These are phyloP conservation scores for Fraxinus cuspidata DNA, from an alignment of 257 asterid genomes.

Conservation along the genomic window DNA sequence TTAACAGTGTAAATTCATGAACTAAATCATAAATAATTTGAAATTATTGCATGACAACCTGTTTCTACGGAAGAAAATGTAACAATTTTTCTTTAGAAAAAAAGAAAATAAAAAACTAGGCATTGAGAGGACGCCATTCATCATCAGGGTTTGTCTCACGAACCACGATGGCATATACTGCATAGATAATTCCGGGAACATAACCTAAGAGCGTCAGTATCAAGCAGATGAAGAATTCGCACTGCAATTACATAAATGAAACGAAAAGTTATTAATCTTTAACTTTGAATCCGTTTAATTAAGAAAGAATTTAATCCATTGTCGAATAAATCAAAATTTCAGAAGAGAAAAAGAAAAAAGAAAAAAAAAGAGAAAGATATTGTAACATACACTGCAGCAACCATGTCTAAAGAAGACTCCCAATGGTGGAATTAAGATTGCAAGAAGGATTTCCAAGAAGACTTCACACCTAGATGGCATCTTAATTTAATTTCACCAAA, in stretches of 20 bases:
- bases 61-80: not conserved
- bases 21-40: not conserved
- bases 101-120: constrained; percentile 15
- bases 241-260: constrained; percentile 36
- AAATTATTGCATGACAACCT: not conserved
- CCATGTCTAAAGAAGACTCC: constrained; percentile 43
- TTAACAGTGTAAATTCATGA: not conserved
- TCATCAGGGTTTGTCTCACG: constrained; percentile 32
- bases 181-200: constrained; percentile 64
- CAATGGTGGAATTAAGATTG: constrained; percentile 35
- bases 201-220: constrained; percentile 59
- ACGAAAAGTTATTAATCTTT: too few relatives aligned
- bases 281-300: too few relatives aligned
- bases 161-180: constrained; percentile 56
- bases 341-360: not conserved
- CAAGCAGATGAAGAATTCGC: constrained; percentile 61
- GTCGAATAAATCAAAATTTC: not conserved
- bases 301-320: not conserved
- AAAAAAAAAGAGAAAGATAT: too few relatives aligned
- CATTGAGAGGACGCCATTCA: constrained; percentile 41
- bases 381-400: constrained; percentile 36
- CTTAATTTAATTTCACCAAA: not conserved
- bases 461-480: constrained; percentile 54
- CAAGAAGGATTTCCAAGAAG: constrained; percentile 42
- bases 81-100: not conserved